Base-by-base conservation (phyloP, 208 protist species). In the Acanthamoeba castellanii region DNA sequence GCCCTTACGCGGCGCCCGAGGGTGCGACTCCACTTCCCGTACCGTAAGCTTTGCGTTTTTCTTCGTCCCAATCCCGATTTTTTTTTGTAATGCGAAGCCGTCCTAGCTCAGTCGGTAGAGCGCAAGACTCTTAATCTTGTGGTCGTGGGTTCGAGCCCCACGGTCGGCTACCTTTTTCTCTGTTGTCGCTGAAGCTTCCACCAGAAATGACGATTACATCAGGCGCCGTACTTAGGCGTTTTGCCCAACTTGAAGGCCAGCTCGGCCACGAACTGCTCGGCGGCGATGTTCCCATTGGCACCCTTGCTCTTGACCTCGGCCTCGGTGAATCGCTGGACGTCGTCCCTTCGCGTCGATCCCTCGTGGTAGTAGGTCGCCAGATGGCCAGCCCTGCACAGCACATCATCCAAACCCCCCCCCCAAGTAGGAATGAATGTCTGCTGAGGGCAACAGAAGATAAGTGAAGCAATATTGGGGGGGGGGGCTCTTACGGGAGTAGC, bases 221-320 rank as follows among this genome's bases (percentile, higher is more conserved):
- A 88, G 20, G 81, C 81, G 27, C 81, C 81, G 42, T 88, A 88
- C 52, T 88, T 88, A 50, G 81, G 81, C 34, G 81, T 88, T 22
- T 64, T 88, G 81, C 81, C 81, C 47, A 88, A 34, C 81, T 88
- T 88, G 81, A 64, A 88, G 45, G 81, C 81, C 42, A 88, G 47
- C 81, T 88, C 81, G 42, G 81, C 42, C 81, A 88, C 52, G 32
- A 88, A 88, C 16, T 88, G 42, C 32, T 88, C 47, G 20, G 81
- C 42, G 47, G 42, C 47, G 81, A 88, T 88, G 45, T 22, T 59
- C 25, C 47, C 81, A 13, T 88, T 88, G 81, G 47, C 81, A 13
- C 81, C 81, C 42, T 59, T 22, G 25, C 20, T 7, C 47, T 55
- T 61, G 47, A 52, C 25, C n/a, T 88, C 81, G 47, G 52, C 47